Evolutionary conservation across 169 alveolate genomes (phyloP).

Genomic region (Plasmodium billcollinsi): DNA sequence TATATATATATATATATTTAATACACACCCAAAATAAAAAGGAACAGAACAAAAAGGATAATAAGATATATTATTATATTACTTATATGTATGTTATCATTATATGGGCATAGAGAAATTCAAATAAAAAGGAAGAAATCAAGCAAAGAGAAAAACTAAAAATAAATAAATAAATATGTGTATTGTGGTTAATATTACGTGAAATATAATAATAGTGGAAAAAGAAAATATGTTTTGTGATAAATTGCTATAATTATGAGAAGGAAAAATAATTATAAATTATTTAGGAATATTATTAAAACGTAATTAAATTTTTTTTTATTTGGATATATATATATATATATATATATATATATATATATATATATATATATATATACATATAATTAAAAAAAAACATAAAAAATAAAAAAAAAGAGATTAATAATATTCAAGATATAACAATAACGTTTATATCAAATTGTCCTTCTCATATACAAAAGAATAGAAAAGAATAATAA

Average conservation of each 20-base stretch:
- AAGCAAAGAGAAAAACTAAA: not conserved
- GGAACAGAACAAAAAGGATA: not conserved
- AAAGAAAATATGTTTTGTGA: slow-evolving; percentile 43
- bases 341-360: too few species aligned
- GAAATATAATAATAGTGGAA: not conserved
- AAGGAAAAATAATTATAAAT: slow-evolving; percentile 28
- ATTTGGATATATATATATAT: too few species aligned
- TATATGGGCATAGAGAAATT: not conserved
- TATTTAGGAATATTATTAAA: slow-evolving; percentile 26
- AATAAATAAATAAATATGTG: slow-evolving; percentile 46
- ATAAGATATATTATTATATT: not conserved
- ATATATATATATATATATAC: too few species aligned
- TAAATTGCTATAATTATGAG: slow-evolving; percentile 27
- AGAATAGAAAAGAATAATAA: too few species aligned
- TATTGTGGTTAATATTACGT: slow-evolving; percentile 18
- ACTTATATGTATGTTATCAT: too few species aligned
- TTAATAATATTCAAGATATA: too few species aligned
- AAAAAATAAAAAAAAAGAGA: too few species aligned
- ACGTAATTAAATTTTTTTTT: slow-evolving; percentile 22
- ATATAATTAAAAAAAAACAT: too few species aligned
- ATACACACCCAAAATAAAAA: slow-evolving; percentile 10
- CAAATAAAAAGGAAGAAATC: not conserved
- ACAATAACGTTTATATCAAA: too few species aligned
- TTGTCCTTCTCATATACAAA: too few species aligned
- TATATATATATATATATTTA: not conserved